These are phyloP conservation scores for Verticillium albo-atrum DNA, from an alignment of 2,329 filamentous ascomycete genomes.

Conservation along the genomic window DNA sequence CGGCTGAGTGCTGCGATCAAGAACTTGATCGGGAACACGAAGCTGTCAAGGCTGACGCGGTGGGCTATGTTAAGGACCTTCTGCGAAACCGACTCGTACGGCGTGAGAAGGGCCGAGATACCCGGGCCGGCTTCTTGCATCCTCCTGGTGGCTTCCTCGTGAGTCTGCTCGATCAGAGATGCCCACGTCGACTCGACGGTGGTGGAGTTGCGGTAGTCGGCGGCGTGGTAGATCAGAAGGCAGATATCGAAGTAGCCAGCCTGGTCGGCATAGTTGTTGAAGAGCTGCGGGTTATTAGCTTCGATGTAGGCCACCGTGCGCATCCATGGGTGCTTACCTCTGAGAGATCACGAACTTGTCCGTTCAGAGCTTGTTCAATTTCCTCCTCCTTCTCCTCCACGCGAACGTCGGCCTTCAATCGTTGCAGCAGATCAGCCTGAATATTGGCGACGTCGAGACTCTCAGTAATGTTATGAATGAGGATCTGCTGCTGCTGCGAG, in stretches of 20 bases:
- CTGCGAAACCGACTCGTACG: constrained; percentile 67
- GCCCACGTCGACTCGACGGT: constrained; percentile 84
- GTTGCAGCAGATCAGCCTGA: constrained; percentile 83
- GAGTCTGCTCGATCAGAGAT: constrained; percentile 70
- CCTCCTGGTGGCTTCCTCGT: constrained; percentile 48
- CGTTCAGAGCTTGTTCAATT: constrained; percentile 66
- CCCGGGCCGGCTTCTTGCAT: constrained; percentile 35
- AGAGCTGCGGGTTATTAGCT: constrained; percentile 56
- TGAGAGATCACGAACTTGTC: constrained; percentile 71
- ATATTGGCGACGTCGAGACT: constrained; percentile 91
- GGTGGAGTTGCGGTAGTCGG: constrained; percentile 83
- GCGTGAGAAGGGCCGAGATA: constrained; percentile 40
- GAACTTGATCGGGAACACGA: constrained; percentile 59
- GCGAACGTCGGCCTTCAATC: constrained; percentile 68
- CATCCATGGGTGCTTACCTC: constrained; percentile 55
- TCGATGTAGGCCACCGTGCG: neutral
- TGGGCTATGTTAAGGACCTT: constrained; percentile 62
- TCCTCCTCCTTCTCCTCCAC: constrained; percentile 61
- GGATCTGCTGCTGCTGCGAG: constrained; percentile 75
- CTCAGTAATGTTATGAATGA: constrained; percentile 80
- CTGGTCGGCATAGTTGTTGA: constrained; percentile 85
- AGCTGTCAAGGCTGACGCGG: constrained; percentile 59
- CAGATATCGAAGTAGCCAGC: constrained; percentile 93
- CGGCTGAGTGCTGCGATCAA: constrained; percentile 59
- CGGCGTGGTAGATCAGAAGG: constrained; percentile 85